phyloP scores from a whole-genome alignment of 2,329 filamentous ascomycete genomes.

The Diatrype stigma region DNA sequence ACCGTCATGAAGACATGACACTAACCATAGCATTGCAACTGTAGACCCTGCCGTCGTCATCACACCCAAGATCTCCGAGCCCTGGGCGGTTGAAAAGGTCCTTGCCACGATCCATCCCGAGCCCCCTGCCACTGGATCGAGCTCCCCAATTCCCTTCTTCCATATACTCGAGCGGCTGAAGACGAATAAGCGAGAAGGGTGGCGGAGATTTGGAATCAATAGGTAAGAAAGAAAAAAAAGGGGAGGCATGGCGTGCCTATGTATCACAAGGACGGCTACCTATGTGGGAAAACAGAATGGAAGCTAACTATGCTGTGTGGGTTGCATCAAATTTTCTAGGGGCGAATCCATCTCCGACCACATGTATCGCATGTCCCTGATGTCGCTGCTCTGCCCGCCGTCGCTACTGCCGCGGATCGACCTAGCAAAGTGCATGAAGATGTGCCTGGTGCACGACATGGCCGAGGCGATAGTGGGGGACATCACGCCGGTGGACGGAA shows the following conservation, averaged over 20 bases:
- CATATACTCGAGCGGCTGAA: constrained; percentile 92
- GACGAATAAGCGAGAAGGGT: constrained; percentile 94
- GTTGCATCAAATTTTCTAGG: constrained; percentile 29
- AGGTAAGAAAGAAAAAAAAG: constrained; percentile 41
- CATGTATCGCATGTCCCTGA: constrained; percentile 99
- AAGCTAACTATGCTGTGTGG: background rate
- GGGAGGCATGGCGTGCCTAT: too few species aligned
- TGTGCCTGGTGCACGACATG: constrained; percentile 98
- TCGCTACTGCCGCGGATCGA: constrained; percentile 69
- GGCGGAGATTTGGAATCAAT: constrained; percentile 79
- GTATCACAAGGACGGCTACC: too few species aligned
- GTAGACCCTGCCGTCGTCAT: constrained; percentile 32
- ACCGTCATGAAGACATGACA: constrained; percentile 3
- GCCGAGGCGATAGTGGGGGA: constrained; percentile 92
- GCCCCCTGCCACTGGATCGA: constrained; percentile 55
- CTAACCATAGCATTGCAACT: constrained; percentile 5
- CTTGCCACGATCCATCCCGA: constrained; percentile 58
- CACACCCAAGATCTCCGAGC: constrained; percentile 37
- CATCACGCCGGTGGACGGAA: constrained; percentile 87
- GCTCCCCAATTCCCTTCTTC: constrained; percentile 85
- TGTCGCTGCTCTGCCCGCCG: constrained; percentile 85
- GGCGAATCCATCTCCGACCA: constrained; percentile 95
- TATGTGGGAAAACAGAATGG: too few species aligned
- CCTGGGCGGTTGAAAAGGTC: constrained; percentile 58
- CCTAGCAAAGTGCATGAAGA: constrained; percentile 80